Evolutionary conservation across 495 filamentous ascomycete genomes (phyloP).

Genomic region (Tricharina praecox): DNA sequence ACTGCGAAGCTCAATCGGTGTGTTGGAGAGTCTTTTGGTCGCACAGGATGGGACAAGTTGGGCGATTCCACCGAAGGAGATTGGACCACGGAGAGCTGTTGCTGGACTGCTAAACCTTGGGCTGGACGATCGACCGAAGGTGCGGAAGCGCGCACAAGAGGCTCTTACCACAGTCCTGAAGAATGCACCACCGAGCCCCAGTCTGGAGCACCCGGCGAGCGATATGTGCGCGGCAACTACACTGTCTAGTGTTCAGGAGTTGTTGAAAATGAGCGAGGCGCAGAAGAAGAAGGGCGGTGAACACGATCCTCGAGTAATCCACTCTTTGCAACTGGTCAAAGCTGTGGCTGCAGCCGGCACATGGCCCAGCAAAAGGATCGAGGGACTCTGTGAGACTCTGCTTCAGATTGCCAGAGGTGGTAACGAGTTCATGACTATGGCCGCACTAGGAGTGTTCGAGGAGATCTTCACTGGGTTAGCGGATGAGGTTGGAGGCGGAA

Average conservation of each 20-base stretch:
- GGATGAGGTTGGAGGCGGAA: conserved; percentile 66
- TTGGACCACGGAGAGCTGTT: conserved; percentile 74
- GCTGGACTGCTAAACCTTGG: conserved; percentile 71
- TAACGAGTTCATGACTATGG: conserved; percentile 89
- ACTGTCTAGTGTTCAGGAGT: conserved; percentile 53
- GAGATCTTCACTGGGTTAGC: conserved; percentile 76
- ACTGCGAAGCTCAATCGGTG: conserved; percentile 76
- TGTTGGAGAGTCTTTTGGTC: conserved; percentile 68
- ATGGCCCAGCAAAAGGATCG: conserved; percentile 95
- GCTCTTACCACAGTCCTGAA: conserved; percentile 67
- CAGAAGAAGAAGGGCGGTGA: conserved; percentile 52
- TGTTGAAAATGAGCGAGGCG: conserved; percentile 42
- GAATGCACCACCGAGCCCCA: conserved; percentile 71
- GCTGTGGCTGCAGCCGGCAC: conserved; percentile 76
- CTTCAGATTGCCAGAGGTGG: conserved; percentile 71
- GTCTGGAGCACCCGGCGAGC: conserved; percentile 77
- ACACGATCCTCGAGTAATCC: conserved; percentile 70
- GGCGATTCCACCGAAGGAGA: conserved; percentile 64
- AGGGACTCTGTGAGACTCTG: conserved; percentile 71
- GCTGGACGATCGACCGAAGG: conserved; percentile 81
- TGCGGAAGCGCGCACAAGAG: conserved; percentile 86
- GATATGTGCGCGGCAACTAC: conserved; percentile 91
- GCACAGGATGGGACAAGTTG: conserved; percentile 78
- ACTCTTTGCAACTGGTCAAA: conserved; percentile 80
- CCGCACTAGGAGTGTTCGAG: conserved; percentile 92